phyloP scores from a whole-genome alignment of 768 basidiomycete species.

The Boletus rubroflammeus region DNA sequence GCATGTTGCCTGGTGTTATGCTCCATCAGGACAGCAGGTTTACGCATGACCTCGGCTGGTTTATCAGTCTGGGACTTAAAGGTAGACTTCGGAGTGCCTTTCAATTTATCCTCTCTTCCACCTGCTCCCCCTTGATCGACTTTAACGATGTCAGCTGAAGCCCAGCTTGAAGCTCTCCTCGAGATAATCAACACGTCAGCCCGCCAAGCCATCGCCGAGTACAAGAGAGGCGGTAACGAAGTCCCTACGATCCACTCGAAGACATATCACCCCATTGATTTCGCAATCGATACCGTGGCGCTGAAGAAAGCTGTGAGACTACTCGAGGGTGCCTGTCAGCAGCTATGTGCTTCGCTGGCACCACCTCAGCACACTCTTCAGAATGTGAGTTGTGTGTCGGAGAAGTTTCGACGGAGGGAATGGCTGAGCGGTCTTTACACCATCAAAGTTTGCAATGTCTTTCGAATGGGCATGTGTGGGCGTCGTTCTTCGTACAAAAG shows the following conservation, averaged over 20 bases:
- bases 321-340: slow-evolving; percentile 27
- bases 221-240: slow-evolving; percentile 20
- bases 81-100: background rate
- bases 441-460: slow-evolving; percentile 13
- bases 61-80: slow-evolving; percentile 3
- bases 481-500: slow-evolving; percentile 21
- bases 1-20: background rate
- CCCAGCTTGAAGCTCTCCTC: slow-evolving; percentile 31
- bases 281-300: slow-evolving; percentile 14
- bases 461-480: slow-evolving; percentile 28
- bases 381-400: slow-evolving; percentile 14
- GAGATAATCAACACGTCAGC: slow-evolving; percentile 30
- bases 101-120: background rate
- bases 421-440: background rate
- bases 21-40: background rate
- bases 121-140: background rate
- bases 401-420: background rate
- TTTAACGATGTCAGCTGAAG: slow-evolving; percentile 20
- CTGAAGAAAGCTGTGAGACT: slow-evolving; percentile 27
- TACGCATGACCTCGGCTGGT: background rate
- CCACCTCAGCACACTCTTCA: slow-evolving; percentile 28
- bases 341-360: slow-evolving; percentile 25
- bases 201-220: slow-evolving; percentile 23
- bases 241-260: slow-evolving; percentile 27
- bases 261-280: slow-evolving; percentile 22